phyloP scores from a whole-genome alignment of 2,329 filamentous ascomycete genomes.

The Dendrostoma leiphaemia region DNA sequence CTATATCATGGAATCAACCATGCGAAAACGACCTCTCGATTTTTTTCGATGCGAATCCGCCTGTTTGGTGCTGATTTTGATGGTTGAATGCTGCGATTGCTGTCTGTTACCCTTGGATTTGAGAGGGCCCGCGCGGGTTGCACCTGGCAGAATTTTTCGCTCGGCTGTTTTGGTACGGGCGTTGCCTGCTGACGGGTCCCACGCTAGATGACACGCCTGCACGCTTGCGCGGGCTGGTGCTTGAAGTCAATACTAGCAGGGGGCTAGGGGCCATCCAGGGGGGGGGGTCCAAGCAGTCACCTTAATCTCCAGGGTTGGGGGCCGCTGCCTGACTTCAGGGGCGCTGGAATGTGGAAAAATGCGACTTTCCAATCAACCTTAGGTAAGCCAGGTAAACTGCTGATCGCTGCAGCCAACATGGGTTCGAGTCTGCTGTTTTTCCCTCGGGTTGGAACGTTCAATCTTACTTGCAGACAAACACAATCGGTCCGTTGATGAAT shows the following conservation, averaged over 20 bases:
- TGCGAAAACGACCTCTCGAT: constrained; percentile 49
- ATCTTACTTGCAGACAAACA: neutral
- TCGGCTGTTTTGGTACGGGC: constrained; percentile 3
- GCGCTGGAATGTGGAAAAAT: neutral
- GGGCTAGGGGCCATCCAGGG: neutral
- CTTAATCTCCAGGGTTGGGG: too few species aligned
- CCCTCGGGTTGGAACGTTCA: neutral
- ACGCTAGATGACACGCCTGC: constrained; percentile 5
- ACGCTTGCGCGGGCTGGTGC: neutral
- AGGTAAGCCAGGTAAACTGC: neutral
- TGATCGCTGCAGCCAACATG: neutral
- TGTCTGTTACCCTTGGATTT: constrained; percentile 37
- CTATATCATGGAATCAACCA: constrained; percentile 59
- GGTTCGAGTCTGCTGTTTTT: neutral
- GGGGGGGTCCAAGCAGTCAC: neutral
- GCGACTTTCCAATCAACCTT: neutral
- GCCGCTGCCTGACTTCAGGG: too few species aligned
- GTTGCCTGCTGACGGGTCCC: neutral
- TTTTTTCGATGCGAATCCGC: constrained; percentile 54
- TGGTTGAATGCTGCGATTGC: constrained; percentile 51
- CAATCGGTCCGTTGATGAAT: neutral
- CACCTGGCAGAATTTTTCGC: constrained; percentile 5
- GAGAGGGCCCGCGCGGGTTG: constrained; percentile 4
- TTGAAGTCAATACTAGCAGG: too few species aligned
- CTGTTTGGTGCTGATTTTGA: constrained; percentile 53